phyloP scores from a whole-genome alignment of 1,284 basidiomycete species.

The Veloboletus limbatus region DNA sequence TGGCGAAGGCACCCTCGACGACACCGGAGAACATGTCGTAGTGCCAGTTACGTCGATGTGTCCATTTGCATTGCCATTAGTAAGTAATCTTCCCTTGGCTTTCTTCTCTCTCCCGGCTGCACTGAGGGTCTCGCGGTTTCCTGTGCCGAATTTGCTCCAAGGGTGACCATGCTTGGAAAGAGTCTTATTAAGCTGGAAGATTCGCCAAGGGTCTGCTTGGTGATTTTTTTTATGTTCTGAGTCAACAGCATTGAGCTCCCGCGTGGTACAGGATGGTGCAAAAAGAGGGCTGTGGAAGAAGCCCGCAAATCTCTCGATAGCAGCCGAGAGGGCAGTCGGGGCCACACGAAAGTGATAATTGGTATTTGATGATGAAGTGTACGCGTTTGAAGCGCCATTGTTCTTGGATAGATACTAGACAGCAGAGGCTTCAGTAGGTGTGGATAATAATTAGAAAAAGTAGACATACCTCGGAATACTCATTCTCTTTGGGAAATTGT shows the following conservation, averaged over 20 bases:
- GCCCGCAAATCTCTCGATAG: constrained; percentile 87
- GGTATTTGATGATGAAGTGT: constrained; percentile 90
- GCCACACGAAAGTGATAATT: constrained; percentile 94
- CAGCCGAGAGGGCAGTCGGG: constrained; percentile 80
- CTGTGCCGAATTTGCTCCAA: constrained; percentile 95
- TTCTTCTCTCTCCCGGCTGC: constrained; percentile 59
- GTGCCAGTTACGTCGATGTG: constrained; percentile 20
- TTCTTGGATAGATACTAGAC: constrained; percentile 83
- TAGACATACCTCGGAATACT: constrained; percentile 72
- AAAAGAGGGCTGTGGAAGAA: constrained; percentile 97
- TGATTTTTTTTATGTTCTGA: constrained; percentile 99
- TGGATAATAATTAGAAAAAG: background rate
- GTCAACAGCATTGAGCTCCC: constrained; percentile 96
- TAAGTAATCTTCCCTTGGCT: constrained; percentile 42
- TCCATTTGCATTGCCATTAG: constrained; percentile 9
- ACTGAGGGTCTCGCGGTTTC: constrained; percentile 83
- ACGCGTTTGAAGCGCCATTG: constrained; percentile 92
- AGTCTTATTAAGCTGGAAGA: constrained; percentile 94
- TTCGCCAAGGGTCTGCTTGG: constrained; percentile 94
- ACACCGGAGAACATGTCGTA: constrained; percentile 43
- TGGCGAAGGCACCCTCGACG: constrained; percentile 62
- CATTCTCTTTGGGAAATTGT: constrained; percentile 88
- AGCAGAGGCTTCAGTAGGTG: background rate
- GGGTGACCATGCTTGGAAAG: constrained; percentile 79
- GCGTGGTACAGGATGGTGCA: constrained; percentile 83